A percentile compares a stretch with the other conserved stretches of the same genome.
Conservation (phyloP, 2,329 filamentous ascomycete species). For the Botrytis squamosa region DNA sequence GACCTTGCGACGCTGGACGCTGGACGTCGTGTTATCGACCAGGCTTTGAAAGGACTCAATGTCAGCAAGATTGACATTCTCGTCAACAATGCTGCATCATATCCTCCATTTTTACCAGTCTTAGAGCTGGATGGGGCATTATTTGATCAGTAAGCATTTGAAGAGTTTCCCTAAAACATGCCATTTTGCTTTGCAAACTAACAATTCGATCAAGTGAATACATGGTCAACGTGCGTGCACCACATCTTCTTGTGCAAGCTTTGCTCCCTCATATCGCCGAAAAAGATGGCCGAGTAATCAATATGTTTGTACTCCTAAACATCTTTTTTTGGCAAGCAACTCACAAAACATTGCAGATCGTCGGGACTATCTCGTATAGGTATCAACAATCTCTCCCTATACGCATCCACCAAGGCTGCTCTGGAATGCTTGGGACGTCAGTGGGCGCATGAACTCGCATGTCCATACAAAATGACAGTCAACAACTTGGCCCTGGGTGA, state of each 20-base stretch:
- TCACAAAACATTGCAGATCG: not conserved
- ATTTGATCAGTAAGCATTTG: not conserved
- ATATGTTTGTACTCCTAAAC: constrained; percentile 43
- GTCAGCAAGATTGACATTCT: constrained; percentile 41
- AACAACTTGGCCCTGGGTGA: constrained; percentile 4
- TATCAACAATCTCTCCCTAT: constrained; percentile 40
- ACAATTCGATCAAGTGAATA: constrained; percentile 10
- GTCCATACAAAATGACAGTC: constrained; percentile 17
- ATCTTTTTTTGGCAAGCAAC: not conserved
- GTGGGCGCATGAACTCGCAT: constrained; percentile 46
- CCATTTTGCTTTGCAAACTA: not conserved
- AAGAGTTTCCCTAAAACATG: not conserved
- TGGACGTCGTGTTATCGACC: constrained; percentile 39
- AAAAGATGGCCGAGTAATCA: constrained; percentile 52
- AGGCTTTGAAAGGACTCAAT: not conserved
- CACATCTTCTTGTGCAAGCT: constrained; percentile 53
- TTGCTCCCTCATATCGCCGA: constrained; percentile 50
- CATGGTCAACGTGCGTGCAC: constrained; percentile 51
- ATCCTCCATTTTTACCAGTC: not conserved
- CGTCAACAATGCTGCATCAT: constrained; percentile 43
- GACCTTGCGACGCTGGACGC: constrained; percentile 46
- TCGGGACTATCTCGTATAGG: not conserved
- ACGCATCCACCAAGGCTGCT: constrained; percentile 58
- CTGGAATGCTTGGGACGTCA: constrained; percentile 58
- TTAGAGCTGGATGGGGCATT: not conserved